Percentiles rank a stretch among this genome's conserved stretches.
Conservation (phyloP, 192 early-diverging fungal species). For the Umbelopsis ramanniana region DNA sequence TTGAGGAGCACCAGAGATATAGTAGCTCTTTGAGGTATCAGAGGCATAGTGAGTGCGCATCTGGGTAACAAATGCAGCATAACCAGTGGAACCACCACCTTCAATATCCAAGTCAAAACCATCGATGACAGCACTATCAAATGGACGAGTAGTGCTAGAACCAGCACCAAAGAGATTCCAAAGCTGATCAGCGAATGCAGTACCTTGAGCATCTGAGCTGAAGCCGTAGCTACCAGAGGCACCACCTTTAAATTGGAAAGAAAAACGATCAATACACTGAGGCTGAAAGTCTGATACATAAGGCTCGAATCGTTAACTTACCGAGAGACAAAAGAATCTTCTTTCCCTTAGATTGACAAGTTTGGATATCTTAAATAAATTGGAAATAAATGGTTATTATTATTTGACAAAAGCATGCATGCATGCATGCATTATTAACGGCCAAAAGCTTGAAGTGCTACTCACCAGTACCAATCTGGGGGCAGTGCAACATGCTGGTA, state of each 20-base stretch:
- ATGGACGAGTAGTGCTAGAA: slow-evolving; percentile 62
- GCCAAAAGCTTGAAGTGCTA: background rate
- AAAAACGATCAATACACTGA: background rate
- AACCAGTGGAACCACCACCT: slow-evolving; percentile 61
- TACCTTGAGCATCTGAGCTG: slow-evolving; percentile 55
- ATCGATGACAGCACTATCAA: slow-evolving; percentile 64
- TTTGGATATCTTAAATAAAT: slow-evolving; percentile 52
- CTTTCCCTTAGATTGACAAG: slow-evolving; percentile 77
- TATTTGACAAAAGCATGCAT: no score
- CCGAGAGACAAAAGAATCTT: slow-evolving; percentile 69
- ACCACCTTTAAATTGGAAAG: slow-evolving; percentile 46
- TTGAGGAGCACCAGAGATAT: slow-evolving; percentile 74
- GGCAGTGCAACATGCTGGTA: slow-evolving; percentile 70
- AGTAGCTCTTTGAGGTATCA: slow-evolving; percentile 52
- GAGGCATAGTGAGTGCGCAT: slow-evolving; percentile 59
- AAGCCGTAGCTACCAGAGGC: slow-evolving; percentile 69
- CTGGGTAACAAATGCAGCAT: slow-evolving; percentile 60
- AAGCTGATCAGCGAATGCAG: slow-evolving; percentile 67
- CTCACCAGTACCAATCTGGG: slow-evolving; percentile 54
- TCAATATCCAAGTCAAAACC: slow-evolving; percentile 68
- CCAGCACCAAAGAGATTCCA: slow-evolving; percentile 82
- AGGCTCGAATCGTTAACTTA: background rate
- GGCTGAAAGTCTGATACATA: background rate
- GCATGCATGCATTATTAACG: slow-evolving; percentile 7
- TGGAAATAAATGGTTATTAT: no score